A percentile compares a stretch with the other conserved stretches of the same genome.
These are phyloP conservation scores for Penicillium sp. DNA, from an alignment of 2,329 filamentous ascomycete species.

Conservation along the genomic window DNA sequence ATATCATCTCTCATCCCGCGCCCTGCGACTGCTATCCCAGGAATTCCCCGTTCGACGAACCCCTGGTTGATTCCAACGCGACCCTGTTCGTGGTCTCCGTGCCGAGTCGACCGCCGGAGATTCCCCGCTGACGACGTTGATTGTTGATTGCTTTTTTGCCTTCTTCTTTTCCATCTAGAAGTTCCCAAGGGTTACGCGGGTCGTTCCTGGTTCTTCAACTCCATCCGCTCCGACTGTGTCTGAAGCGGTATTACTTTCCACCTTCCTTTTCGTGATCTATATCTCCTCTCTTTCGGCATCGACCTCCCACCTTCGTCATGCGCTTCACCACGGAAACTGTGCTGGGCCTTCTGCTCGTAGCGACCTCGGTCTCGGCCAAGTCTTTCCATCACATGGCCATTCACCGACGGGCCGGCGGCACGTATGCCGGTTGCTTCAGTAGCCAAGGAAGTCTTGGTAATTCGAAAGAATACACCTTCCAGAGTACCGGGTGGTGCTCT, in stretches of 20 bases:
- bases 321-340: conserved; percentile 30
- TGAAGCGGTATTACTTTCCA: conserved; percentile 20
- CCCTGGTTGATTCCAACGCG: background rate
- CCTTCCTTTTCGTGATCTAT: conserved; percentile 11
- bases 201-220: conserved; percentile 38
- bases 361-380: conserved; percentile 22
- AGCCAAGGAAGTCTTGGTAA: conserved; percentile 52
- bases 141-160: background rate
- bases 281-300: conserved; percentile 7
- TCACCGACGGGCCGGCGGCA: conserved; percentile 19
- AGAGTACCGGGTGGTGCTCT: conserved; percentile 61
- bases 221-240: conserved; percentile 24
- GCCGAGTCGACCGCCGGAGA: background rate
- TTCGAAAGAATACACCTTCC: conserved; percentile 55
- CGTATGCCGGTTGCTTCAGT: conserved; percentile 57
- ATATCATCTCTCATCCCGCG: background rate
- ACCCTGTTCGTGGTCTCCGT: background rate
- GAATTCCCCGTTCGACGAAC: background rate
- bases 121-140: background rate
- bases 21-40: background rate
- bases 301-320: conserved; percentile 27
- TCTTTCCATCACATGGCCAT: conserved; percentile 22
- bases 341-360: conserved; percentile 32
- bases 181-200: conserved; percentile 42
- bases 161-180: conserved; percentile 13